Conservation (phyloP, 345 rosid species). For the Fremontodendron californicum region DNA sequence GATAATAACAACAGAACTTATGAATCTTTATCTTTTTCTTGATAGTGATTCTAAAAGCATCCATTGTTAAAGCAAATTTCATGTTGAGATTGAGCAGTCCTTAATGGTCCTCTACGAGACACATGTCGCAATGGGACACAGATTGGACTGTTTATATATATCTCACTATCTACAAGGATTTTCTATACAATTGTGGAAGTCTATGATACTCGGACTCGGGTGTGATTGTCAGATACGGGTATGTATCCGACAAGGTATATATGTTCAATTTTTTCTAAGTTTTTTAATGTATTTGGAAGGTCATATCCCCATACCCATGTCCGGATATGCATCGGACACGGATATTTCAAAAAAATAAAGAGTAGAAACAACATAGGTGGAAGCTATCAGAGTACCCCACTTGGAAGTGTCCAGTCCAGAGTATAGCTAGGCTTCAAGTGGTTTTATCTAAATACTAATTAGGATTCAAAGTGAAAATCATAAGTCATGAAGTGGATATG, state of each 20-base stretch:
- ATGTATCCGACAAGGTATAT: too few relatives aligned
- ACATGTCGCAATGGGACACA: slow-evolving; percentile 4
- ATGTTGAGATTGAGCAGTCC: slow-evolving; percentile 10
- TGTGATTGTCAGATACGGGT: too few relatives aligned
- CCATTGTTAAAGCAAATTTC: not conserved
- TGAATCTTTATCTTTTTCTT: not conserved
- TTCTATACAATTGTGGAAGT: not conserved
- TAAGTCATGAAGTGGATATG: slow-evolving; percentile 8
- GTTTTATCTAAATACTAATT: slow-evolving; percentile 10
- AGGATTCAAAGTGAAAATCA: slow-evolving; percentile 19
- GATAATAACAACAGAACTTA: not conserved
- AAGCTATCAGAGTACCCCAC: slow-evolving; percentile 9
- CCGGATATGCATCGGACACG: too few relatives aligned
- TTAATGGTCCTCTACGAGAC: not conserved
- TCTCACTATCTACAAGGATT: slow-evolving; percentile 21
- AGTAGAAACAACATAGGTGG: too few relatives aligned
- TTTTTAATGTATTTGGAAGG: too few relatives aligned
- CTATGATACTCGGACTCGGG: too few relatives aligned
- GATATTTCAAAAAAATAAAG: too few relatives aligned
- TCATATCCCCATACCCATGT: too few relatives aligned
- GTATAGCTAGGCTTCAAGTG: not conserved
- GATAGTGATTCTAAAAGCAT: slow-evolving; percentile 11
- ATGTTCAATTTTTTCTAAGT: too few relatives aligned
- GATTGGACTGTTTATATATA: not conserved
- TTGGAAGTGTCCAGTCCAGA: slow-evolving; percentile 17